Conservation (phyloP, 2,329 filamentous ascomycete species). For the Colletotrichum sp. region DNA sequence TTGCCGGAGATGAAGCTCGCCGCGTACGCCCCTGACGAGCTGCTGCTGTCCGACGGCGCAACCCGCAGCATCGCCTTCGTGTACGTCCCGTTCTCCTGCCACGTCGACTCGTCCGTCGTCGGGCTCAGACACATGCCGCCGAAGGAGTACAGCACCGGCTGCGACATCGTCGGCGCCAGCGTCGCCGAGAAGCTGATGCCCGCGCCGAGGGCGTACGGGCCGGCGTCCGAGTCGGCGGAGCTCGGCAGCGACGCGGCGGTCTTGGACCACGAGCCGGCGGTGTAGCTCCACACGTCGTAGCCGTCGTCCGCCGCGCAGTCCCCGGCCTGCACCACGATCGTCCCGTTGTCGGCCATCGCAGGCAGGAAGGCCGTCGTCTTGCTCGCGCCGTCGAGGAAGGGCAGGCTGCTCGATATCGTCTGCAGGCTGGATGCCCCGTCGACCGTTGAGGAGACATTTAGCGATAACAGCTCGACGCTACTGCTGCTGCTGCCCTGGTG, state of each 20-base stretch:
- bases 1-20: slow-evolving; percentile 42
- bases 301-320: slow-evolving; percentile 64
- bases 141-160: slow-evolving; percentile 73
- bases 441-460: slow-evolving; percentile 69
- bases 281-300: slow-evolving; percentile 73
- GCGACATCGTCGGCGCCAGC: slow-evolving; percentile 55
- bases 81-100: slow-evolving; percentile 76
- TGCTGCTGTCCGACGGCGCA: slow-evolving; percentile 44
- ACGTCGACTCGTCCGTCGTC: slow-evolving; percentile 48
- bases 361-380: slow-evolving; percentile 68
- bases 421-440: slow-evolving; percentile 48
- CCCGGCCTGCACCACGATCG: slow-evolving; percentile 77
- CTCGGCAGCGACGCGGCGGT: slow-evolving; percentile 27
- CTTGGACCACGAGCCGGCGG: slow-evolving; percentile 53
- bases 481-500: slow-evolving; percentile 48
- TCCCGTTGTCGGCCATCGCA: slow-evolving; percentile 69
- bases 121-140: slow-evolving; percentile 84
- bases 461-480: slow-evolving; percentile 60
- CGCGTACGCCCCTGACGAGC: slow-evolving; percentile 31
- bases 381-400: slow-evolving; percentile 61
- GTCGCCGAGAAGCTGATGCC: slow-evolving; percentile 72
- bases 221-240: slow-evolving; percentile 26
- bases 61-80: slow-evolving; percentile 79
- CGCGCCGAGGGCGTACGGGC: slow-evolving; percentile 57
- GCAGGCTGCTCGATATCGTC: slow-evolving; percentile 61